Evolutionary conservation across 805 yeast genomes (phyloP), one percentile per base, ranked within the genome.

Genomic region (Teunomyces panamensis): DNA sequence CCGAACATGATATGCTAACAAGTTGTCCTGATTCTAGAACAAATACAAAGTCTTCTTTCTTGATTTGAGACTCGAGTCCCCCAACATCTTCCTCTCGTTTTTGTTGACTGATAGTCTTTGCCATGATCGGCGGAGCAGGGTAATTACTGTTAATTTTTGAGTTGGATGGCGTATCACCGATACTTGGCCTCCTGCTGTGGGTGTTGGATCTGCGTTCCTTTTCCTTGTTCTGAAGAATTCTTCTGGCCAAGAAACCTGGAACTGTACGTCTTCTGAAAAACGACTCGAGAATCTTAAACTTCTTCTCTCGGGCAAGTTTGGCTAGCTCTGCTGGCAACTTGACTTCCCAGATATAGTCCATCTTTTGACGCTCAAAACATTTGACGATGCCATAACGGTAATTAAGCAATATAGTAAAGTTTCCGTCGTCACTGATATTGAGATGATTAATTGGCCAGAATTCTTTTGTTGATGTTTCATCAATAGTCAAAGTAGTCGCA

Each of bases 371-470:
- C 16, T 85, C 81, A 75, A 80, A 85, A 51, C 88, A 82, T 52
- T 80, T 80, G 24, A 84, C 68, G 2, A 70, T 58, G 2, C 85
- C 83, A 42, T 66, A 66, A 51, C 63, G 63, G 47, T 71, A 75
- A 50, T 79, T 77, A 47, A 85, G 73, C 9, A 85, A 69, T 0
- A 84, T 77, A 36, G 83, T 75, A 39, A 71, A 77, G 48, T 79
- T 77, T 1, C 90, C 89, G 42, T 80, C 77, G 45, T 77, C 75
- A 43, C 87, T 77, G 58, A 83, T 71, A 14, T 75, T 78, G 16
- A 80, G 71, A 49, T 79, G 78, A 9, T 81, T 76, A 0, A 86
- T 73, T 1, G 90, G 91, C 83, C 88, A 78, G 42, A 79, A 69
- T 34, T 76, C 74, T 68, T 59, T 16, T 2, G 7, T 29, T 1